Evolutionary conservation across 2,329 filamentous ascomycete species (phyloP).

Genomic region (Atkinsonella texensis): DNA sequence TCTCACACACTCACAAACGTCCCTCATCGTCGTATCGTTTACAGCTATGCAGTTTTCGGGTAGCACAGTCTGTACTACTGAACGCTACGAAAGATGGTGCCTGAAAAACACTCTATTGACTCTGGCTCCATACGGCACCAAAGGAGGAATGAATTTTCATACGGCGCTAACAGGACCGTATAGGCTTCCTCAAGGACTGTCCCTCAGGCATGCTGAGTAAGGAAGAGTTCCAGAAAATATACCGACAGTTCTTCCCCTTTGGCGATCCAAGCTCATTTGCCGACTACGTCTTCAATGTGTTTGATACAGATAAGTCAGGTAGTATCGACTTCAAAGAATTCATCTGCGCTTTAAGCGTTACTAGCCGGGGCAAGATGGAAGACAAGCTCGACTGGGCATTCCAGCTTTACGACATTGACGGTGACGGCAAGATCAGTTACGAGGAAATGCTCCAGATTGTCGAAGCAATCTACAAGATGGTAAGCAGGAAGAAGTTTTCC

Average conservation of each 20-base stretch:
- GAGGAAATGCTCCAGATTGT: conserved; percentile 99
- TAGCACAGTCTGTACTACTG: background rate
- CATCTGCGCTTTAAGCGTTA: conserved; percentile 95
- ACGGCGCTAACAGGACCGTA: conserved; percentile 1
- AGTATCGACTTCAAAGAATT: conserved; percentile 99
- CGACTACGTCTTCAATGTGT: conserved; percentile 98
- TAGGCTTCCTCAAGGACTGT: conserved; percentile 97
- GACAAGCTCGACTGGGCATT: conserved; percentile 99
- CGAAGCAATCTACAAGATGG: conserved; percentile 99
- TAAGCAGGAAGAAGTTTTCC: conserved; percentile 25
- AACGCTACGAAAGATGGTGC: background rate
- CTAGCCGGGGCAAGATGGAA: conserved; percentile 95
- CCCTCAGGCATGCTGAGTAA: conserved; percentile 94
- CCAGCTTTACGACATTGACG: conserved; percentile 97
- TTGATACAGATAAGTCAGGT: conserved; percentile 93
- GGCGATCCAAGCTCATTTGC: conserved; percentile 95
- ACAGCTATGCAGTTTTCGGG: background rate
- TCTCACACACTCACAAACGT: too few species aligned
- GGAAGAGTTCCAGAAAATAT: conserved; percentile 99
- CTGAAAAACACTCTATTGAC: background rate
- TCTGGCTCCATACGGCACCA: background rate
- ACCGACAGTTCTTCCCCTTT: conserved; percentile 98
- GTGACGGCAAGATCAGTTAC: conserved; percentile 97
- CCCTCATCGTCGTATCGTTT: too few species aligned
- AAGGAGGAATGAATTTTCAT: background rate